Conservation (phyloP, 2,329 filamentous ascomycete genomes). For the Ophiostoma fasciatum region DNA sequence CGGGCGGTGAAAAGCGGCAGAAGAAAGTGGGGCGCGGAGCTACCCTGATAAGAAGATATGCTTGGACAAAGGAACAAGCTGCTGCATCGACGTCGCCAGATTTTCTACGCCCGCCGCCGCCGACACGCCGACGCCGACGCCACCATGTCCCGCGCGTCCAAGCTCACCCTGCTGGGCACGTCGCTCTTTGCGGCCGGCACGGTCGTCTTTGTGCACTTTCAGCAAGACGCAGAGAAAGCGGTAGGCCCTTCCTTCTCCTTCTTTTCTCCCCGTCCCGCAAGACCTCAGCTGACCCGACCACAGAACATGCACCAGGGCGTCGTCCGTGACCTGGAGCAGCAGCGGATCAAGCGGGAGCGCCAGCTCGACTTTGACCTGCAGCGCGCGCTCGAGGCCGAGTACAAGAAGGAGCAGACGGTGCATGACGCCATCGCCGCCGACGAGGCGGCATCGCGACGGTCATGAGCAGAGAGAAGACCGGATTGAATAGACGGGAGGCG, state of each 20-base stretch:
- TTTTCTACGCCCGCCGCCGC: too few relatives aligned
- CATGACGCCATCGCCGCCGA: conserved; percentile 23
- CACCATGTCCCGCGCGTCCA: conserved; percentile 78
- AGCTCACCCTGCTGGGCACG: conserved; percentile 67
- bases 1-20: too few relatives aligned
- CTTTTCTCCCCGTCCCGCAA: conserved; percentile 10
- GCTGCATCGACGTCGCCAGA: too few relatives aligned
- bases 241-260: conserved; percentile 7
- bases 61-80: too few relatives aligned
- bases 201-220: conserved; percentile 75
- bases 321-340: conserved; percentile 86
- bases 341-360: conserved; percentile 76
- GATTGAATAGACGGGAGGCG: too few relatives aligned
- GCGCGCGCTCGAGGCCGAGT: conserved; percentile 69
- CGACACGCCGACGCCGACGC: too few relatives aligned
- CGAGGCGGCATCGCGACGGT: not conserved
- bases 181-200: conserved; percentile 62
- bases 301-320: conserved; percentile 95
- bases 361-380: conserved; percentile 94
- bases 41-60: too few relatives aligned
- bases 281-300: too few relatives aligned
- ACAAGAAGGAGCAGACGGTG: conserved; percentile 76
- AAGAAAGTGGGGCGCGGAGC: too few relatives aligned
- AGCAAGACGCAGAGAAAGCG: conserved; percentile 56
- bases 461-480: not conserved